phyloP scores from a whole-genome alignment of 192 early-diverging fungal species.

The Coemansia sp. region DNA sequence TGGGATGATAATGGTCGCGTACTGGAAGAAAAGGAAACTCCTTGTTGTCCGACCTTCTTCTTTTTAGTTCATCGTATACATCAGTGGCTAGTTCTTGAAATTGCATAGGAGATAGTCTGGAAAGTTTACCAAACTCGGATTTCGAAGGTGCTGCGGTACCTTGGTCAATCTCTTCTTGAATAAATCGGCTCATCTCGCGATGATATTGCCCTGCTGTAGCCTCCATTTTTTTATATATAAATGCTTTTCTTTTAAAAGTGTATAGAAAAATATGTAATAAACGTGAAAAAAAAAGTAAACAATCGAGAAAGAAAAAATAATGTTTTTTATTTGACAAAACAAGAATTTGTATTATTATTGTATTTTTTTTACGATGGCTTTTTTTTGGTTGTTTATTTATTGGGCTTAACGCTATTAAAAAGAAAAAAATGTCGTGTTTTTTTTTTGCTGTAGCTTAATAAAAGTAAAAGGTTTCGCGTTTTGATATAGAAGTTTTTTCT shows the following conservation, averaged over 20 bases:
- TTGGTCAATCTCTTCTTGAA: conserved; percentile 39
- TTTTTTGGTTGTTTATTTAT: too few species aligned
- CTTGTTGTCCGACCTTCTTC: conserved; percentile 12
- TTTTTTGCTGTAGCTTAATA: too few species aligned
- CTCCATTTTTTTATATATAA: conserved; percentile 32
- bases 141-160: conserved; percentile 28
- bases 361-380: too few species aligned
- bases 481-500: too few species aligned
- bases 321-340: too few species aligned
- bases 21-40: conserved; percentile 72
- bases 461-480: too few species aligned
- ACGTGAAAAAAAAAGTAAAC: background rate
- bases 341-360: too few species aligned
- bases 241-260: too few species aligned
- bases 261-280: background rate
- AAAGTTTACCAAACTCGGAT: conserved; percentile 62
- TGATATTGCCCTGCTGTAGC: conserved; percentile 44
- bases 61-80: conserved; percentile 89
- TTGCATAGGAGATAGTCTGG: conserved; percentile 72
- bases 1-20: conserved; percentile 79
- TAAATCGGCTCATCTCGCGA: conserved; percentile 51
- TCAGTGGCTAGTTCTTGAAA: conserved; percentile 94
- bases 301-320: background rate
- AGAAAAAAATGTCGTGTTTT: too few species aligned
- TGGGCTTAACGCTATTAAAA: too few species aligned